phyloP scores from a whole-genome alignment of 495 filamentous ascomycete species.

The Penicillium canariense region DNA sequence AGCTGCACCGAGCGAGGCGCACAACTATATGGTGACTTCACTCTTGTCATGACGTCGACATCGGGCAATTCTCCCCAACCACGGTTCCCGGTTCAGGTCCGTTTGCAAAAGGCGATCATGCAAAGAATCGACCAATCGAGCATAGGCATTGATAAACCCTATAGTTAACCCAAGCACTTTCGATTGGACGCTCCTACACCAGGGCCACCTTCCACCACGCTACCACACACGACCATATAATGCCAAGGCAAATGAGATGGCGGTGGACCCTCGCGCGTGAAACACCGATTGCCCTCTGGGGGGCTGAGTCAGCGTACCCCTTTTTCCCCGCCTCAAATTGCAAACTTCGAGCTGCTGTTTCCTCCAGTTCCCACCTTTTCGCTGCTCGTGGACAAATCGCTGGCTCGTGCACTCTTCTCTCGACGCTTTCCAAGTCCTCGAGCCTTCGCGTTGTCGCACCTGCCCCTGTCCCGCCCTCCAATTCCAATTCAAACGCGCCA shows the following conservation, averaged over 20 bases:
- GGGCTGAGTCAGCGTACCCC: slow-evolving; percentile 32
- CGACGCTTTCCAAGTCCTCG: neutral
- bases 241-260: neutral
- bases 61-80: slow-evolving; percentile 7
- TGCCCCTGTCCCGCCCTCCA: slow-evolving; percentile 8
- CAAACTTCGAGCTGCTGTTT: slow-evolving; percentile 8
- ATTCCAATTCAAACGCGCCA: slow-evolving; percentile 24
- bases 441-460: neutral
- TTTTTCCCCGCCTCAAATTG: slow-evolving; percentile 38
- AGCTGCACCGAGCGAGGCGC: no score
- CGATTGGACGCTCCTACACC: no score
- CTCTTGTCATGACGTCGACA: slow-evolving; percentile 14
- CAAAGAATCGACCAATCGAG: no score
- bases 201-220: no score
- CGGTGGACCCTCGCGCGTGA: slow-evolving; percentile 10
- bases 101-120: no score
- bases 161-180: no score
- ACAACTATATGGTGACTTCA: slow-evolving; percentile 5
- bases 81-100: slow-evolving; percentile 2
- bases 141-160: no score
- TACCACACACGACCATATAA: no score
- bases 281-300: slow-evolving; percentile 15
- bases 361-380: slow-evolving; percentile 11
- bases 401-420: neutral
- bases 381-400: neutral